phyloP scores from a whole-genome alignment of 306 rosid genomes.

The Castanospermum australe region DNA sequence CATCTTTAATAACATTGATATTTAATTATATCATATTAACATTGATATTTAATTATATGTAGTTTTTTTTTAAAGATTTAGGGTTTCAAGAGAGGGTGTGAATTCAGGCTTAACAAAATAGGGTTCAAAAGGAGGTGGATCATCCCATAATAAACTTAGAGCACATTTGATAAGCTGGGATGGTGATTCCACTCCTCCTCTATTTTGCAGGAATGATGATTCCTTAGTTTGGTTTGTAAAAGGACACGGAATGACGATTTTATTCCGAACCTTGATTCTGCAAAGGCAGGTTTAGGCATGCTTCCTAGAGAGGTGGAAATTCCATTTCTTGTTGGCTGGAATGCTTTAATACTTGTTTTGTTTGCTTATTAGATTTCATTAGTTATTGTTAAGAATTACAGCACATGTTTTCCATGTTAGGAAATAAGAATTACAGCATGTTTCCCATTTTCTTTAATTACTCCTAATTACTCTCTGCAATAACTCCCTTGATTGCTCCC shows the following conservation, averaged over 20 bases:
- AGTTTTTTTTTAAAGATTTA: not conserved
- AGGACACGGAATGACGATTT: not conserved
- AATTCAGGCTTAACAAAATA: too few species aligned
- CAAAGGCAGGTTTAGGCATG: not conserved
- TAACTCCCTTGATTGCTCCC: too few species aligned
- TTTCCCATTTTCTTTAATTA: not conserved
- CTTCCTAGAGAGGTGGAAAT: not conserved
- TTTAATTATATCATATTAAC: not conserved
- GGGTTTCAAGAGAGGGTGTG: not conserved
- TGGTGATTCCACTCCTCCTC: not conserved
- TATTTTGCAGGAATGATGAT: not conserved
- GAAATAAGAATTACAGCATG: not conserved
- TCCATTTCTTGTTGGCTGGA: not conserved
- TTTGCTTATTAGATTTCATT: too few species aligned
- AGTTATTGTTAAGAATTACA: not conserved
- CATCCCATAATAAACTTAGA: not conserved
- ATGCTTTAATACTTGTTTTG: not conserved
- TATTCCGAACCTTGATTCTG: not conserved
- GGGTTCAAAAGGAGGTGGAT: not conserved
- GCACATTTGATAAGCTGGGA: not conserved
- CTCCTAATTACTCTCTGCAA: not conserved
- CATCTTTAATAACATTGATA: not conserved
- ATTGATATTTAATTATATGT: not conserved
- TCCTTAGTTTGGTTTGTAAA: not conserved
- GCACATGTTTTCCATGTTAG: too few species aligned